phyloP scores from a whole-genome alignment of 305 asterid species.

The Andrographis paniculata region DNA sequence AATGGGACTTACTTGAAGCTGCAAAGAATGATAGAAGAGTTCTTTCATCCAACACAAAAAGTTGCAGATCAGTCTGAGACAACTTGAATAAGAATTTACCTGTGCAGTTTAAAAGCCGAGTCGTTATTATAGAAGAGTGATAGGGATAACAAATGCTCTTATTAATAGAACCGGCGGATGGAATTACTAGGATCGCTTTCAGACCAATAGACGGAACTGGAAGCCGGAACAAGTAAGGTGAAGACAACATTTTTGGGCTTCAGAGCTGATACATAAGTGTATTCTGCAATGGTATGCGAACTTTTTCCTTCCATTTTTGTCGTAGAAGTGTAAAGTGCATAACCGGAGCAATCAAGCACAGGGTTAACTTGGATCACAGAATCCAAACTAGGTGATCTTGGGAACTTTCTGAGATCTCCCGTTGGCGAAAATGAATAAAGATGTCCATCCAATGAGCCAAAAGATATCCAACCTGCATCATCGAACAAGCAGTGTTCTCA shows the following conservation, averaged over 20 bases:
- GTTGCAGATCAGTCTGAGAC: constrained; percentile 53
- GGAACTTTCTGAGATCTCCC: constrained; percentile 56
- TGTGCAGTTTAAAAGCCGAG: constrained; percentile 18
- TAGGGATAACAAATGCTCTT: not conserved
- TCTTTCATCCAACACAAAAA: constrained; percentile 61
- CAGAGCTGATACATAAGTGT: constrained; percentile 55
- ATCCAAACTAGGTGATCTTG: constrained; percentile 30
- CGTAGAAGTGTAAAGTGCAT: constrained; percentile 54
- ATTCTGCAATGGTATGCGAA: constrained; percentile 38
- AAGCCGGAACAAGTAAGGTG: constrained; percentile 55
- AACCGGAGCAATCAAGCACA: constrained; percentile 82
- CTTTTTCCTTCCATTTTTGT: constrained; percentile 63
- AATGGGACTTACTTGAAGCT: constrained; percentile 50
- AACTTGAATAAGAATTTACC: constrained; percentile 50
- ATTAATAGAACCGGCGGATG: not conserved
- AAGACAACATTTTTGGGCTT: constrained; percentile 54
- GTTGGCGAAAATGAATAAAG: constrained; percentile 78
- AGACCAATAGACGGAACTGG: constrained; percentile 47
- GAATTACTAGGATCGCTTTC: constrained; percentile 64
- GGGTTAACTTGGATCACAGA: constrained; percentile 71
- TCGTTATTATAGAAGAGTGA: not conserved
- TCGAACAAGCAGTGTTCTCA: constrained; percentile 10
- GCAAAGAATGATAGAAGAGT: constrained; percentile 53
- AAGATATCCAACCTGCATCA: constrained; percentile 81
- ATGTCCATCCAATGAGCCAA: constrained; percentile 82